A percentile compares a stretch with the other conserved stretches of the same genome.
Conservation (phyloP, 2,329 filamentous ascomycete species). For the Aspergillus latus region DNA sequence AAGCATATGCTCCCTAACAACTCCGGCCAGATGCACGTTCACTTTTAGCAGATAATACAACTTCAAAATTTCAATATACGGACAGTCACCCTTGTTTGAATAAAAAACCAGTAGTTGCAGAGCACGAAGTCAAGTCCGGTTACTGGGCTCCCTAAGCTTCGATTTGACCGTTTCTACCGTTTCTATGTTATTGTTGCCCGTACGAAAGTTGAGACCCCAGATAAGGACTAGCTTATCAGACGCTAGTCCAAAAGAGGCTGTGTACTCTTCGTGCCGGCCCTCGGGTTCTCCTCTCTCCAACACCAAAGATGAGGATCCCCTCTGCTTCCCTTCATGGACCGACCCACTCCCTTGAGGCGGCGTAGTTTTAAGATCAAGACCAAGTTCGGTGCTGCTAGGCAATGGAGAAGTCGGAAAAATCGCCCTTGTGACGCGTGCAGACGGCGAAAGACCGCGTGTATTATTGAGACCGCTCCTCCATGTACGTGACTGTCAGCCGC, state of each 20-base stretch:
- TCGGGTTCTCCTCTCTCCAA: not conserved
- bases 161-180: no score
- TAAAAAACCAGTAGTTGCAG: no score
- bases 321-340: not conserved
- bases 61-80: no score
- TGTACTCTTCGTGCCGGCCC: not conserved
- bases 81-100: no score
- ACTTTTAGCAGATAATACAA: no score
- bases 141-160: no score
- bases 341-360: not conserved
- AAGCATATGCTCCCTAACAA: no score
- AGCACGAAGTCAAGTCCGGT: no score
- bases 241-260: not conserved
- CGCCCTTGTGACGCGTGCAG: constrained; percentile 50
- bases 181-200: no score
- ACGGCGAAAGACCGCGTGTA: constrained; percentile 49
- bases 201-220: no score
- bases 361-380: constrained; percentile 7
- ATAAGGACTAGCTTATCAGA: not conserved
- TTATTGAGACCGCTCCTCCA: constrained; percentile 47
- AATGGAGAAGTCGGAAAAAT: constrained; percentile 46
- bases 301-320: not conserved
- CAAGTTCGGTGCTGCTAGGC: constrained; percentile 2
- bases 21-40: no score
- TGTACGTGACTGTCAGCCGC: constrained; percentile 31